Conservation (phyloP, 108 stramenopile genomes). For the Cyclotella sp. region DNA sequence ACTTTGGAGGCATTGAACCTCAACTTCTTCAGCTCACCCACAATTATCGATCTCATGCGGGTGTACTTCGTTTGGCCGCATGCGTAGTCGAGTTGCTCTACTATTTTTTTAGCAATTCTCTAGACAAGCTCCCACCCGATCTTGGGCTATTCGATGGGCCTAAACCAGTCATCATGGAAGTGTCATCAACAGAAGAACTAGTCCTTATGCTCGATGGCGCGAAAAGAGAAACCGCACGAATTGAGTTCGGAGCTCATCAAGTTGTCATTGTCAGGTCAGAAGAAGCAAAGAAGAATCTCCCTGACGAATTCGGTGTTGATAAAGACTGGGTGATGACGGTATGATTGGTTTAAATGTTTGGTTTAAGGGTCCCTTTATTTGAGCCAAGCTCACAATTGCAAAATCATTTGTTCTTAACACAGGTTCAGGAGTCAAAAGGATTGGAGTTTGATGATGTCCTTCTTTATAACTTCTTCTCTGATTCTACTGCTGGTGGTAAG, state of each 20-base stretch:
- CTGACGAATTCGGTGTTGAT: slow-evolving; percentile 51
- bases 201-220: slow-evolving; percentile 56
- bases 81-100: slow-evolving; percentile 52
- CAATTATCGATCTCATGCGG: slow-evolving; percentile 56
- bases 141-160: slow-evolving; percentile 43
- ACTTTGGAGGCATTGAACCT: slow-evolving; percentile 40
- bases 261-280: slow-evolving; percentile 56
- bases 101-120: slow-evolving; percentile 31
- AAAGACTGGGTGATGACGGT: slow-evolving; percentile 58
- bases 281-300: slow-evolving; percentile 47
- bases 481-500: slow-evolving; percentile 31
- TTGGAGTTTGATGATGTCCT: slow-evolving; percentile 58
- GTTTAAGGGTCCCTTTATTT: too few relatives aligned
- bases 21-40: slow-evolving; percentile 45
- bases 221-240: slow-evolving; percentile 45
- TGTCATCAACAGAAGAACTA: slow-evolving; percentile 35
- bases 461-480: slow-evolving; percentile 52
- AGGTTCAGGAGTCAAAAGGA: slow-evolving; percentile 40
- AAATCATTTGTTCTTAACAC: too few relatives aligned
- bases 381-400: too few relatives aligned
- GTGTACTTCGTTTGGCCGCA: slow-evolving; percentile 53
- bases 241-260: slow-evolving; percentile 61
- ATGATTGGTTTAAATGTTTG: slow-evolving; percentile 3
- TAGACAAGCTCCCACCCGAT: slow-evolving; percentile 49
- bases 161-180: slow-evolving; percentile 43